These are phyloP conservation scores for Alectoria sarmentosa DNA, from an alignment of 495 filamentous ascomycete genomes.

Conservation along the genomic window DNA sequence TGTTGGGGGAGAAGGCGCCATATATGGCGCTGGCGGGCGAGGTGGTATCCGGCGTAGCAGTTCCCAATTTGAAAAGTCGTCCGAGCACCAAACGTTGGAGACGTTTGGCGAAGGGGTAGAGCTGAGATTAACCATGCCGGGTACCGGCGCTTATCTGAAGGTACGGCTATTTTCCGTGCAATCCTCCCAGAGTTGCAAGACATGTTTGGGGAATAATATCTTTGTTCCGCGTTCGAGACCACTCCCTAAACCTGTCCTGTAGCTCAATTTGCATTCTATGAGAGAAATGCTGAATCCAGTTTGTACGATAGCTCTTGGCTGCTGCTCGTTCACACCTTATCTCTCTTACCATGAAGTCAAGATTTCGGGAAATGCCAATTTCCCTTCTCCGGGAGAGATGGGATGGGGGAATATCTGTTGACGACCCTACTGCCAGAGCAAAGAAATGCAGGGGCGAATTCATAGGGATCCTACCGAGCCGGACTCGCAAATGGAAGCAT, in stretches of 20 bases:
- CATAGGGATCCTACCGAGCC: slow-evolving; percentile 60
- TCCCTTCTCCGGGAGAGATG: slow-evolving; percentile 65
- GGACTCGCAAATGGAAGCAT: slow-evolving; percentile 74
- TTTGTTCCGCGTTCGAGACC: background rate
- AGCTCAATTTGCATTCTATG: background rate
- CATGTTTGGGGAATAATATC: background rate
- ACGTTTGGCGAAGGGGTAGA: slow-evolving; percentile 20
- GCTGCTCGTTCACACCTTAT: slow-evolving; percentile 60
- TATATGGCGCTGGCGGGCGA: slow-evolving; percentile 49
- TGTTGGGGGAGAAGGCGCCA: slow-evolving; percentile 51
- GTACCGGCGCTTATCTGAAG: slow-evolving; percentile 64
- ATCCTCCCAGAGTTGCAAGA: background rate
- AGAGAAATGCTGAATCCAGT: background rate
- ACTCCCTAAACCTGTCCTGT: background rate
- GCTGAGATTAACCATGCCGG: slow-evolving; percentile 57
- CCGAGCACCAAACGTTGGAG: slow-evolving; percentile 12
- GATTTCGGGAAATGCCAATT: slow-evolving; percentile 58
- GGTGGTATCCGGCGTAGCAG: slow-evolving; percentile 23
- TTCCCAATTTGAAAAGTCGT: slow-evolving; percentile 23
- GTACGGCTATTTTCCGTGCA: background rate
- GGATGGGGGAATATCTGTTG: slow-evolving; percentile 64
- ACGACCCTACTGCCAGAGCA: slow-evolving; percentile 48
- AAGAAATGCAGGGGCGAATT: slow-evolving; percentile 64
- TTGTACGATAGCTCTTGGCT: slow-evolving; percentile 41
- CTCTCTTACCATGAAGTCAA: slow-evolving; percentile 56